phyloP scores from a whole-genome alignment of 108 stramenopile genomes.

The Skeletonema costatum region DNA sequence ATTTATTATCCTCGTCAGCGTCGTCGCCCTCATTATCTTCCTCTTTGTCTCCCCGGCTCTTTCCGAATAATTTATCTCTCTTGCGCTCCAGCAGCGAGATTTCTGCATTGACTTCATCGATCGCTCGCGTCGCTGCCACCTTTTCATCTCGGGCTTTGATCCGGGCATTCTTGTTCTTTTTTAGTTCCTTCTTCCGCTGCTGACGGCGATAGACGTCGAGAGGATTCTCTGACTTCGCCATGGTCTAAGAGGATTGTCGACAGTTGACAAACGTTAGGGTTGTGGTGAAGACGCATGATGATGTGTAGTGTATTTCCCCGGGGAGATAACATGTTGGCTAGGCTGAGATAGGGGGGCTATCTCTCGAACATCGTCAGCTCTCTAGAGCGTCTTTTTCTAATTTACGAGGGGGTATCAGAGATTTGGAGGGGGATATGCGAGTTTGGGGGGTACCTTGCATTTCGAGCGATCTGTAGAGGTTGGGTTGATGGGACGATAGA shows the following conservation, averaged over 20 bases:
- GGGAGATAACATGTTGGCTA: no score
- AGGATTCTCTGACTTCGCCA: slow-evolving; percentile 48
- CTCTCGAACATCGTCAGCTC: no score
- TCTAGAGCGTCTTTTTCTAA: no score
- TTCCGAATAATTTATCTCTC: slow-evolving; percentile 28
- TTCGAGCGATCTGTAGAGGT: no score
- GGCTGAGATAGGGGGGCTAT: no score
- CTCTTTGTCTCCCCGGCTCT: neutral
- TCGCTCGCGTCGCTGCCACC: slow-evolving; percentile 65
- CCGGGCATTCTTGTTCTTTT: slow-evolving; percentile 75
- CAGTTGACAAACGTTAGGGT: no score
- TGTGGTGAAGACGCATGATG: no score
- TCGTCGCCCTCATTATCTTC: neutral
- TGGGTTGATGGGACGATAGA: no score
- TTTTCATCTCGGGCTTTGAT: slow-evolving; percentile 73
- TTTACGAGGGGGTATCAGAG: no score
- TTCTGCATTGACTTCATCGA: slow-evolving; percentile 48
- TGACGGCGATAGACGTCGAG: slow-evolving; percentile 48
- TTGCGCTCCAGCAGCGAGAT: slow-evolving; percentile 29
- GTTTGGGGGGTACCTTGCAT: no score
- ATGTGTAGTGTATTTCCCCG: no score
- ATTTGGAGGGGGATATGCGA: no score
- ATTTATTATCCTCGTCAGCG: slow-evolving; percentile 10
- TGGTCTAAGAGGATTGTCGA: slow-evolving; percentile 10
- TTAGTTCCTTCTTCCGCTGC: slow-evolving; percentile 67